Evolutionary conservation across 768 basidiomycete species (phyloP).

Genomic region (Phylloporus arenicola): DNA sequence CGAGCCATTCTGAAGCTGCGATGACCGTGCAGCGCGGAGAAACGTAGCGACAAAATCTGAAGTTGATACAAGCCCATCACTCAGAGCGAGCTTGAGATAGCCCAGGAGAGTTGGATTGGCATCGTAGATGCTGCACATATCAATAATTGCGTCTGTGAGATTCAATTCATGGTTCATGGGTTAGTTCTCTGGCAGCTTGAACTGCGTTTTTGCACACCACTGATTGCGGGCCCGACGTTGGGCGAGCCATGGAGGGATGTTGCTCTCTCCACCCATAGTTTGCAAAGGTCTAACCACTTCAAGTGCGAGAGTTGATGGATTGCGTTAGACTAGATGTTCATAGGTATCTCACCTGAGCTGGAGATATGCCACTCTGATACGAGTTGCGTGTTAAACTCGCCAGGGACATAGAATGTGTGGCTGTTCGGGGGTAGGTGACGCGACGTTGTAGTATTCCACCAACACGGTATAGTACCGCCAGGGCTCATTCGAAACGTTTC

Average conservation of each 20-base stretch:
- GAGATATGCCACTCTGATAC: conserved; percentile 63
- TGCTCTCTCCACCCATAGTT: conserved; percentile 53
- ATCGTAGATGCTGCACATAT: conserved; percentile 61
- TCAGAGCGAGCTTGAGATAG: conserved; percentile 59
- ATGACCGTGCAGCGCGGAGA: conserved; percentile 59
- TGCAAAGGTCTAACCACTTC: conserved; percentile 69
- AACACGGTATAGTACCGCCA: too few species aligned
- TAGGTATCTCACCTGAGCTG: conserved; percentile 48
- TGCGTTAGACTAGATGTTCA: neutral
- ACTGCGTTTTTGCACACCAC: conserved; percentile 39
- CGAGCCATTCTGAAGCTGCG: conserved; percentile 55
- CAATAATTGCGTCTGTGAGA: conserved; percentile 58
- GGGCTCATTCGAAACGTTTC: neutral
- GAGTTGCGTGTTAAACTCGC: conserved; percentile 67
- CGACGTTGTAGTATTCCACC: too few species aligned
- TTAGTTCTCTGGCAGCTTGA: conserved; percentile 1
- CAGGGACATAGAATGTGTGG: conserved; percentile 48
- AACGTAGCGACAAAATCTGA: conserved; percentile 60
- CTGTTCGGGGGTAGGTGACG: neutral
- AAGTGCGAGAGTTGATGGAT: neutral
- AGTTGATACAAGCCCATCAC: conserved; percentile 51
- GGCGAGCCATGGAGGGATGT: conserved; percentile 31
- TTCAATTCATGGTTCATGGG: neutral
- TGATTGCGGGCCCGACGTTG: conserved; percentile 50
- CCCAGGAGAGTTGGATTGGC: conserved; percentile 63